Conservation (phyloP, 768 basidiomycete species). For the Steccherinum ochraceum region DNA sequence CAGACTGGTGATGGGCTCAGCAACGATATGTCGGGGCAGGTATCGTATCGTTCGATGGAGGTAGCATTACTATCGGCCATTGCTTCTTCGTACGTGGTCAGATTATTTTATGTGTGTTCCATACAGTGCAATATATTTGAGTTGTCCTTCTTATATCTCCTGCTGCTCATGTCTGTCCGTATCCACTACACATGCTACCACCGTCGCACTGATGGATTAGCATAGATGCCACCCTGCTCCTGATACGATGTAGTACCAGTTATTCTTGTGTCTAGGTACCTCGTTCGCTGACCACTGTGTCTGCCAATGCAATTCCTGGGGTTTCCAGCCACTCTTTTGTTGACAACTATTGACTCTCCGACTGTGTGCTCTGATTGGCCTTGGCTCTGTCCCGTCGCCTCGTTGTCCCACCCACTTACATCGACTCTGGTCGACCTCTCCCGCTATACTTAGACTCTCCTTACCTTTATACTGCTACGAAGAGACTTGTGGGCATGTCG, state of each 20-base stretch:
- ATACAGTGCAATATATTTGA: no score
- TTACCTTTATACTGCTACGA: slow-evolving; percentile 1
- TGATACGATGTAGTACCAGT: not conserved
- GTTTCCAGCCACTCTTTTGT: slow-evolving; percentile 3
- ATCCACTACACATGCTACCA: no score
- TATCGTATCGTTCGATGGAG: no score
- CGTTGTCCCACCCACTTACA: slow-evolving; percentile 3
- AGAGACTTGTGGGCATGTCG: slow-evolving; percentile 30
- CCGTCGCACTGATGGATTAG: no score
- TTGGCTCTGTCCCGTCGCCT: slow-evolving; percentile 11
- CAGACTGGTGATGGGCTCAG: no score
- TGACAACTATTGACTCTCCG: slow-evolving; percentile 10
- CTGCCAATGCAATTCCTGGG: not conserved
- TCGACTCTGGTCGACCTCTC: slow-evolving; percentile 3
- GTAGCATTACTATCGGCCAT: no score
- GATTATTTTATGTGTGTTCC: no score
- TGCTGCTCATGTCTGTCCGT: no score
- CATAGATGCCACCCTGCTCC: not conserved
- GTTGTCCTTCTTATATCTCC: no score
- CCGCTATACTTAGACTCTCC: not conserved
- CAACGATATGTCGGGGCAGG: no score
- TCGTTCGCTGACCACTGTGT: not conserved
- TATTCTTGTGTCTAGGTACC: not conserved
- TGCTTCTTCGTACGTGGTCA: no score
- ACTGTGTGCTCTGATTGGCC: slow-evolving; percentile 4